These are phyloP conservation scores for Pleomassaria siparia DNA, from an alignment of 2,329 filamentous ascomycete species.

Conservation along the genomic window DNA sequence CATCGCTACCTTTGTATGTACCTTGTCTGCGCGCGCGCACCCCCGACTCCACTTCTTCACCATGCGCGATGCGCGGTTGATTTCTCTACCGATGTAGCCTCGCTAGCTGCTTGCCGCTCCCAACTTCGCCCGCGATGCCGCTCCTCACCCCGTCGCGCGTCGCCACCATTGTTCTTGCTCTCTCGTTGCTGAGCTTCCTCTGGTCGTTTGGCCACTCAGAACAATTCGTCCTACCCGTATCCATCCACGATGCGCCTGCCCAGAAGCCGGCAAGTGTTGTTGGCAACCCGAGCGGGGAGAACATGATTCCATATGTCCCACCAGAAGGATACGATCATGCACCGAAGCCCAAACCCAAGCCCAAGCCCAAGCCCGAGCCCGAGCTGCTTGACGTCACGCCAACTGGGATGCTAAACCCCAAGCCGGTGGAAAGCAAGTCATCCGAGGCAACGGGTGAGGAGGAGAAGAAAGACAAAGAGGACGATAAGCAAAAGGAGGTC, in stretches of 20 bases:
- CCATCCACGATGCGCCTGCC: constrained; percentile 22
- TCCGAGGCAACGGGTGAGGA: not conserved
- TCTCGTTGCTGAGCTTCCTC: constrained; percentile 34
- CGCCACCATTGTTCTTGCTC: constrained; percentile 25
- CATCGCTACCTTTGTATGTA: too few relatives aligned
- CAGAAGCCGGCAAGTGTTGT: too few relatives aligned
- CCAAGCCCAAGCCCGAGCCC: not conserved
- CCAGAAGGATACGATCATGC: too few relatives aligned
- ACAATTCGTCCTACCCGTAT: constrained; percentile 22
- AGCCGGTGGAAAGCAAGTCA: not conserved
- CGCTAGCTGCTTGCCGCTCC: not conserved
- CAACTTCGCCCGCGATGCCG: constrained; percentile 25
- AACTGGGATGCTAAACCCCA: not conserved
- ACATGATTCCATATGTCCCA: not conserved
- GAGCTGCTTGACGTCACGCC: too few relatives aligned
- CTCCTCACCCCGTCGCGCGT: constrained; percentile 36
- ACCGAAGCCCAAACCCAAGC: not conserved
- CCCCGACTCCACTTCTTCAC: not conserved
- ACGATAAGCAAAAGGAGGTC: not conserved
- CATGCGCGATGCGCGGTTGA: constrained; percentile 1
- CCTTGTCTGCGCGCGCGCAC: not conserved
- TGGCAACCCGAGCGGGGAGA: too few relatives aligned
- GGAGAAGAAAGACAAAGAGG: not conserved
- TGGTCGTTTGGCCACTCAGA: constrained; percentile 33
- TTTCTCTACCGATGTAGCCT: not conserved